A percentile compares a stretch with the other conserved stretches of the same genome.
Conservation (phyloP, 2,329 filamentous ascomycete species). For the Phyllosticta citriasiana region DNA sequence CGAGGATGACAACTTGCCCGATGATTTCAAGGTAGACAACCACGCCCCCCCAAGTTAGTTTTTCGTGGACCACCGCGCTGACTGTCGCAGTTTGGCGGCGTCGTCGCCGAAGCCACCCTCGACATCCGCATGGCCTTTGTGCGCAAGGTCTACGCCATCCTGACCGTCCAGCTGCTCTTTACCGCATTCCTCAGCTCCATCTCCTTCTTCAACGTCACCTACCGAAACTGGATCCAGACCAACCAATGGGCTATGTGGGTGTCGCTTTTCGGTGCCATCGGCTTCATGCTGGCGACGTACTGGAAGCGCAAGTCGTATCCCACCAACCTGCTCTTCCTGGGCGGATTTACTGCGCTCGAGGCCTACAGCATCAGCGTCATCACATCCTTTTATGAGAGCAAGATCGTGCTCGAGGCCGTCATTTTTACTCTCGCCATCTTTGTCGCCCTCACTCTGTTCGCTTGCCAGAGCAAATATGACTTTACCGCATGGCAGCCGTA, state of each 20-base stretch:
- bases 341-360: slow-evolving; percentile 81
- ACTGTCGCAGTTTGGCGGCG: slow-evolving; percentile 66
- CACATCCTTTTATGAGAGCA: slow-evolving; percentile 77
- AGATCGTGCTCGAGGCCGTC: slow-evolving; percentile 81
- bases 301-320: slow-evolving; percentile 97
- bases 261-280: slow-evolving; percentile 74
- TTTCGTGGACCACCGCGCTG: neutral
- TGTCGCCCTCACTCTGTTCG: slow-evolving; percentile 62
- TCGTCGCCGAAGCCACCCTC: slow-evolving; percentile 84
- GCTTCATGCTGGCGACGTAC: slow-evolving; percentile 77
- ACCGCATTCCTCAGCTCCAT: slow-evolving; percentile 72
- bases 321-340: slow-evolving; percentile 85
- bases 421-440: slow-evolving; percentile 67
- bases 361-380: slow-evolving; percentile 90
- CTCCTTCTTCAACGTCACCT: slow-evolving; percentile 72
- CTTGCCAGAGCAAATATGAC: slow-evolving; percentile 96
- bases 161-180: slow-evolving; percentile 84
- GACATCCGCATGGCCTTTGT: slow-evolving; percentile 96
- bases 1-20: slow-evolving; percentile 84
- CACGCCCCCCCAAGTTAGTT: neutral
- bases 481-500: slow-evolving; percentile 97
- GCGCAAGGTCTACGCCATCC: slow-evolving; percentile 94
- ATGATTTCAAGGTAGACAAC: slow-evolving; percentile 77
- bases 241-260: slow-evolving; percentile 78
- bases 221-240: slow-evolving; percentile 78